Base-by-base conservation (phyloP, 108 stramenopile species). In the Fragilariopsis cylindrus region DNA sequence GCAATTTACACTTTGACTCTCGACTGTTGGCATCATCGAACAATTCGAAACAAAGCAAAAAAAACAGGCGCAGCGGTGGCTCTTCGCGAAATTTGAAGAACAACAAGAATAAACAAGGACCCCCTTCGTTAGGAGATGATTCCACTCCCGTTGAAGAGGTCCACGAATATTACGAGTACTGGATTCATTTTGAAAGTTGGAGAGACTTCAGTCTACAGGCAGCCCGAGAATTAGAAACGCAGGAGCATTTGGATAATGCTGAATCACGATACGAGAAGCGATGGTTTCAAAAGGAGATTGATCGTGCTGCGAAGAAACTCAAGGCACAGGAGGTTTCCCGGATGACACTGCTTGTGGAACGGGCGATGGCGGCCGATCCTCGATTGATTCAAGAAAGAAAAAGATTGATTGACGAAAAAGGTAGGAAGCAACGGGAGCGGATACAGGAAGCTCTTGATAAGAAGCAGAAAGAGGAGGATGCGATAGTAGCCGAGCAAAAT, bases 201-300 rank as follows among this genome's bases (percentile, higher is more conserved):
- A 77, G 99, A 49, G 99, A 99, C 71, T 98, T 98, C 76, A 88
- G 92, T 2, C 62, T 92, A 7, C 82, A 92, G 48, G 95, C 95
- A 13, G 54, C 84, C 45, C 85, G 86, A 40, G 88, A 91, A 42
- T 60, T 87, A 9, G 90, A 91, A 18, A 97, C 96, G 57, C 84
- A 98, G 73, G 77, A 82, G 5, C 76, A 86, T 43, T 60, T 82
- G 49, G 97, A 99, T 39, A 87, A 87, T 60, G 99, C 97, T 16
- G 92, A 91, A 50, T 85, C 76, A 60, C 86, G 99, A 4, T 95
- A 96, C 69, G 98, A 99, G 76, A 97, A 98, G 71, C 79, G 99
- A 44, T 98, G 97, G 96, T 96, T 97, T 92, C 85, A 92, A 84
- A 97, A 98, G 77, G 98, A 99, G 81, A 97, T 98, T 74, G 97